These are phyloP conservation scores for Wickerhamomyces bovis DNA, from an alignment of 805 yeast species.

Conservation along the genomic window DNA sequence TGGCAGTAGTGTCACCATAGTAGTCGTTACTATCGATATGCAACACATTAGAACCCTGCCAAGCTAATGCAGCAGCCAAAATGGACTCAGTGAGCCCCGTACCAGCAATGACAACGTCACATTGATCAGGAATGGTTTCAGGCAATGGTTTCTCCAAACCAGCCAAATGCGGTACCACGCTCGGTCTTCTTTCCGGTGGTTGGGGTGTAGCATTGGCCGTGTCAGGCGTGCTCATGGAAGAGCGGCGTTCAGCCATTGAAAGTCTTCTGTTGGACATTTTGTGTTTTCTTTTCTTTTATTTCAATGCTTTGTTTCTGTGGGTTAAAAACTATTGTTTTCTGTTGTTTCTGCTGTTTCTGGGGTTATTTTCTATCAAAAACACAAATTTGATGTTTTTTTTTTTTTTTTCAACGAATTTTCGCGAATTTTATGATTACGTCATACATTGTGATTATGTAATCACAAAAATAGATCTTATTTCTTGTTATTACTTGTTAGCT, in stretches of 20 bases:
- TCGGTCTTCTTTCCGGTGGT: constrained; percentile 21
- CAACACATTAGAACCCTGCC: constrained; percentile 96
- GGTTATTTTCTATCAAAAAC: no score
- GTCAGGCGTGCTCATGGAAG: constrained; percentile 34
- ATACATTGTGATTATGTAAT: not conserved
- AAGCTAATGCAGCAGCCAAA: constrained; percentile 87
- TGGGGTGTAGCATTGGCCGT: constrained; percentile 8
- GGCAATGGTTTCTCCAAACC: constrained; percentile 74
- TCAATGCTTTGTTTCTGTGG: no score
- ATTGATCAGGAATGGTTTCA: constrained; percentile 53
- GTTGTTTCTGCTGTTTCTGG: not conserved
- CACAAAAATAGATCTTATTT: no score
- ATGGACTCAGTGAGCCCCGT: constrained; percentile 88
- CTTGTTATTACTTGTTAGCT: no score
- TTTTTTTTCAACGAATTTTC: no score
- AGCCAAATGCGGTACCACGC: constrained; percentile 60
- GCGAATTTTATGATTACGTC: not conserved
- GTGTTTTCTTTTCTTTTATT: not conserved
- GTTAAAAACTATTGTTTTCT: no score
- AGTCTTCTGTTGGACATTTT: constrained; percentile 39
- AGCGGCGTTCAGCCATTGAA: constrained; percentile 64
- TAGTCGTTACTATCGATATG: constrained; percentile 82
- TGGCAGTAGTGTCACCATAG: constrained; percentile 87
- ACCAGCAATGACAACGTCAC: constrained; percentile 88
- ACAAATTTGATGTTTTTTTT: no score